Base-by-base conservation (phyloP, 805 yeast species). In the Metschnikowia baotianmanensis region DNA sequence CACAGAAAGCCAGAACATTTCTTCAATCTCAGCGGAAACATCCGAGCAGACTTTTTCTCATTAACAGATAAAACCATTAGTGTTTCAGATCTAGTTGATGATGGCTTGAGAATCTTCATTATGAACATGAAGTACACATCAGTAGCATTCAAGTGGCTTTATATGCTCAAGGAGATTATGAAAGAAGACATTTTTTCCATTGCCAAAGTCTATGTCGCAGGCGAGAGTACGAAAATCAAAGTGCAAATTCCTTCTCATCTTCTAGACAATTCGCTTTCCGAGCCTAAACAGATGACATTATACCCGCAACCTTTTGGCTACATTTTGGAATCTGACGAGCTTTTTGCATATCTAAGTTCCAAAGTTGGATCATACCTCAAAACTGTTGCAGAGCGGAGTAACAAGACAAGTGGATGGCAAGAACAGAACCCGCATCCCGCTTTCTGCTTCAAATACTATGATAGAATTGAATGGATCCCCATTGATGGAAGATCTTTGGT, bases 41-140 rank as follows among this genome's bases (percentile, higher is more conserved):
- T 58, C 9, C 41, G 39, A 1, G 77, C 83, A 1, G 69, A 63
- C 18, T 69, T 87, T 29, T 86, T 82, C 53, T 86, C 82, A 32
- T 59, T 75, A 0, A 59, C 82, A 24, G 97, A 90, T 54, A 82
- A 86, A 53, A 74, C 93, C 1, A 67, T 90, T 10, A 74, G 78
- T 11, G 55, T 86, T 5, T 68, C 69, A 1, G 63, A 59, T 2
- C 58, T 63, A 1, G 29, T 48, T 13, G 56, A 52, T 2, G 47
- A 55, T 16, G 60, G 55, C 2, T 42, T 51, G 8, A 37, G 46
- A 19, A 63, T 79, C 4, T 83, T 77, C 56, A 72, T 86, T 19
- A 51, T 88, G 31, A 72, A 78, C 38, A 69, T 82, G 18, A 74
- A 73, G 33, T 74, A 82, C 4, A 68, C 71, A 6, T 52, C 67